Conservation (phyloP, 768 basidiomycete species). For the Royoungia palumana region DNA sequence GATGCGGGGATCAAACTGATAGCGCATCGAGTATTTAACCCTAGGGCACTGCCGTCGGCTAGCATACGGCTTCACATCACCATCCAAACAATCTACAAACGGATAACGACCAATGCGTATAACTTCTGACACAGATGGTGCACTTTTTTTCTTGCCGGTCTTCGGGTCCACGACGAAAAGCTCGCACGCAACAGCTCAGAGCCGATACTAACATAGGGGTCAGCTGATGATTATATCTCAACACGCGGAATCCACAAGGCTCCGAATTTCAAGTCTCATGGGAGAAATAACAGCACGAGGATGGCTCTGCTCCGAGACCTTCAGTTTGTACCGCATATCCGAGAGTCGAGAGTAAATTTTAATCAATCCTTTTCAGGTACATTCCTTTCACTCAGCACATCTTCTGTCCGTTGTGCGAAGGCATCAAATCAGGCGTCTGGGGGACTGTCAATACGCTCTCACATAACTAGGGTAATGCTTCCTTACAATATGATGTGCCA, state of each 20-base stretch:
- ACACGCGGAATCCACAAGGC: slow-evolving; percentile 28
- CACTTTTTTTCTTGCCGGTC: not conserved
- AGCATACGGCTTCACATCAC: not conserved
- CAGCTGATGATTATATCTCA: slow-evolving; percentile 20
- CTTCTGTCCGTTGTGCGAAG: slow-evolving; percentile 4
- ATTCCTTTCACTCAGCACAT: not conserved
- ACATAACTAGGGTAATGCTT: slow-evolving; percentile 1
- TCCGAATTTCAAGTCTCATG: slow-evolving; percentile 14
- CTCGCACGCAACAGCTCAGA: slow-evolving; percentile 1
- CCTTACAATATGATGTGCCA: slow-evolving; percentile 84
- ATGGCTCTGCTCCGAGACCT: slow-evolving; percentile 1
- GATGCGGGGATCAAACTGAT: slow-evolving; percentile 4
- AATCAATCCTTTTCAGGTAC: slow-evolving; percentile 17
- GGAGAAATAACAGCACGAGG: slow-evolving; percentile 10
- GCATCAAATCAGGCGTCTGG: slow-evolving; percentile 25
- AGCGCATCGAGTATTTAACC: slow-evolving; percentile 3
- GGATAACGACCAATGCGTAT: not conserved
- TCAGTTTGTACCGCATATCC: slow-evolving; percentile 3
- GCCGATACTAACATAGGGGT: slow-evolving; percentile 7
- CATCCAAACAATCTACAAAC: slow-evolving; percentile 7
- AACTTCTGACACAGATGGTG: not conserved
- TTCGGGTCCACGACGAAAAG: too few species aligned
- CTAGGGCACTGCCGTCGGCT: slow-evolving; percentile 17
- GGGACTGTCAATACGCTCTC: slow-evolving; percentile 12
- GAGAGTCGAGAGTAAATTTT: not conserved